phyloP scores from a whole-genome alignment of 306 rosid genomes.

The Acacia acuminata region DNA sequence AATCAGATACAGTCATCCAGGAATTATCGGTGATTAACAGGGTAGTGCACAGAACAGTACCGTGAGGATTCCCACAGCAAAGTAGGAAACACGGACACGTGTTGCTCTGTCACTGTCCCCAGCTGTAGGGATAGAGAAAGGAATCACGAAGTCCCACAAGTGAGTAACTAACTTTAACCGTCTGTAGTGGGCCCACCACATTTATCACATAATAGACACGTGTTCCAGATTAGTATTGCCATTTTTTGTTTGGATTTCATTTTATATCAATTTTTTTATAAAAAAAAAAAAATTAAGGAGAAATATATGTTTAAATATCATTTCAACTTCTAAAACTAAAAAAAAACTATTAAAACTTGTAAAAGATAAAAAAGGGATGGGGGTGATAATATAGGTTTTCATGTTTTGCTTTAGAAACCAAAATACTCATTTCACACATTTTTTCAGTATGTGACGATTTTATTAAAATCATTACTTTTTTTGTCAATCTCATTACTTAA shows the following conservation, averaged over 20 bases:
- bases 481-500: no score
- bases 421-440: no score
- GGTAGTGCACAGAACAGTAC: background rate
- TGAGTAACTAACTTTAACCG: background rate
- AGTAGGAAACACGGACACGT: background rate
- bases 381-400: no score
- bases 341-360: no score
- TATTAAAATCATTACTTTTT: no score
- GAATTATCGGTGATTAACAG: background rate
- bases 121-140: background rate
- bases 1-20: background rate
- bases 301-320: no score
- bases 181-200: background rate
- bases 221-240: background rate
- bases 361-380: fast-evolving
- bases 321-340: no score
- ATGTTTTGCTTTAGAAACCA: no score
- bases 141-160: background rate
- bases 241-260: no score
- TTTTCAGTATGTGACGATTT: no score
- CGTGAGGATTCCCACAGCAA: background rate
- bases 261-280: no score
- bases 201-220: background rate
- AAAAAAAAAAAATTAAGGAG: no score
- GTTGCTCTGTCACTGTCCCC: background rate